phyloP scores from a whole-genome alignment of 1,139 yeast species.

The Pneumocystis oryctolagi region DNA sequence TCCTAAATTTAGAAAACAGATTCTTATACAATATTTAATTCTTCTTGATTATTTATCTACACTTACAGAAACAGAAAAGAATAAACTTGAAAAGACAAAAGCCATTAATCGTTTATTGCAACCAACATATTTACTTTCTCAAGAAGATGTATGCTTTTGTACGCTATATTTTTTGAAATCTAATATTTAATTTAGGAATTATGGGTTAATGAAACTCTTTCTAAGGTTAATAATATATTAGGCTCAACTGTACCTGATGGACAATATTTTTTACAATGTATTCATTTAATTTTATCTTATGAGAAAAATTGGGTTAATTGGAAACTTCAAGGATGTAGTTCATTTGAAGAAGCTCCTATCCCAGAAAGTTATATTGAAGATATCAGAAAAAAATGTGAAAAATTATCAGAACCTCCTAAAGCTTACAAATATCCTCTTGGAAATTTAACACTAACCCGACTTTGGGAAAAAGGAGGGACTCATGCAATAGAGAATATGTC shows the following conservation, averaged over 20 bases:
- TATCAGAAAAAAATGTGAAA: not conserved
- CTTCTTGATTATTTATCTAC: slow-evolving; percentile 22
- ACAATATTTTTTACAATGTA: not conserved
- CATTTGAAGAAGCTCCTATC: not conserved
- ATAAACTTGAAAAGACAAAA: not conserved
- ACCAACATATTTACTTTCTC: not conserved
- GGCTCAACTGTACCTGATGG: not conserved
- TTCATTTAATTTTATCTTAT: not conserved
- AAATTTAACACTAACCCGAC: not conserved
- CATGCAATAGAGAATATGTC: not conserved
- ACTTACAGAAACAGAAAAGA: slow-evolving; percentile 16
- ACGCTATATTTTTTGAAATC: not conserved
- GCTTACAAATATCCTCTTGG: not conserved
- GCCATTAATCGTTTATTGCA: not conserved
- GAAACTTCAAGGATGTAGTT: not conserved
- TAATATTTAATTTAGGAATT: not conserved
- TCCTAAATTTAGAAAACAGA: slow-evolving; percentile 23
- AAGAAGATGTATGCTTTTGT: not conserved
- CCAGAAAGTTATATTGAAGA: not conserved
- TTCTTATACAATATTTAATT: slow-evolving; percentile 23
- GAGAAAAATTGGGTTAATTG: not conserved
- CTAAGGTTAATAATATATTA: not conserved
- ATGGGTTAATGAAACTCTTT: not conserved
- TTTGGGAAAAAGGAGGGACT: not conserved
- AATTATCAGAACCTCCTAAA: not conserved